Percentiles rank a stretch among this genome's conserved stretches.
Conservation (phyloP, 805 yeast genomes). For the Tetrapisispora nanseiensis region DNA sequence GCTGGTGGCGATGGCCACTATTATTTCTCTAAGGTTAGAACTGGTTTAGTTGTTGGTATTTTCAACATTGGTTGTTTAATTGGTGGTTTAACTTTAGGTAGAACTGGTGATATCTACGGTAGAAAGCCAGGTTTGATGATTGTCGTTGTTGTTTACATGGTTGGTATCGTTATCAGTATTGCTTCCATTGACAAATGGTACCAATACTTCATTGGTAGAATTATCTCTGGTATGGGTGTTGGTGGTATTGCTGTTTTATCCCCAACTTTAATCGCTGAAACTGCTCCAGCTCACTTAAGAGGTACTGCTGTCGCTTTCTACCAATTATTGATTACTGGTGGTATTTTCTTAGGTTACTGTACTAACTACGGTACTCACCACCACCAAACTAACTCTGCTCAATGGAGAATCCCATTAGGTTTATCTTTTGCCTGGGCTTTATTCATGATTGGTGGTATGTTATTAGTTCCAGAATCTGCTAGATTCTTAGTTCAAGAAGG, state of each 20-base stretch:
- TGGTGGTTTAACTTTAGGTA: constrained; percentile 55
- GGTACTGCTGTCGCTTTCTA: constrained; percentile 63
- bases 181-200: constrained; percentile 48
- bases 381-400: constrained; percentile 34
- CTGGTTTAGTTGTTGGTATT: constrained; percentile 48
- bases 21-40: constrained; percentile 43
- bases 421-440: constrained; percentile 41
- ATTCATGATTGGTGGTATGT: constrained; percentile 31
- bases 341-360: constrained; percentile 72
- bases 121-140: constrained; percentile 54
- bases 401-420: constrained; percentile 71
- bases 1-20: constrained; percentile 20
- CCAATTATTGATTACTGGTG: constrained; percentile 64
- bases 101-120: constrained; percentile 53
- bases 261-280: constrained; percentile 55
- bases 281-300: constrained; percentile 39
- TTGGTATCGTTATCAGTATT: constrained; percentile 62
- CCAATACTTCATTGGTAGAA: constrained; percentile 63
- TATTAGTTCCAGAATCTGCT: constrained; percentile 67
- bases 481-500: constrained; percentile 50
- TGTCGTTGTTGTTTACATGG: constrained; percentile 52
- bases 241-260: constrained; percentile 71
- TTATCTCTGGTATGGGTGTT: constrained; percentile 65
- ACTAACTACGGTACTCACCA: constrained; percentile 49
- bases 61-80: constrained; percentile 71